Evolutionary conservation across 1,284 basidiomycete species (phyloP), one percentile per base, ranked within the genome.

Genomic region (Trichosporon ovoides): DNA sequence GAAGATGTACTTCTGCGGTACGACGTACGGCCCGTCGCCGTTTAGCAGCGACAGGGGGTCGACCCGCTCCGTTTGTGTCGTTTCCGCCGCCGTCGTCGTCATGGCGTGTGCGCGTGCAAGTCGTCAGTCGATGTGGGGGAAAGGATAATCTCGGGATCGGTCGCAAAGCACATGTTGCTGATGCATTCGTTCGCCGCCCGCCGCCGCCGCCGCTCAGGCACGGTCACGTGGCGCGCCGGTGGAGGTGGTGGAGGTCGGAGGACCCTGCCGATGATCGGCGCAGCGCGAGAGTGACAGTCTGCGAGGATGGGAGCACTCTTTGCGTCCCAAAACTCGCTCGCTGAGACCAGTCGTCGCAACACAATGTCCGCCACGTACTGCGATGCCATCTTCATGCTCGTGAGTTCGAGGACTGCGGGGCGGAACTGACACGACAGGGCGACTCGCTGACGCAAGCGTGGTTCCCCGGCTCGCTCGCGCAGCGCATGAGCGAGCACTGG

Each of bases 1-100:
- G 18, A 98, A 78, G 66, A 98, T 92, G 19, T 81, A 81, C 80
- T 97, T 98, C 28, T 69, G 72, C 0, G 81, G 81, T 10, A 66
- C 57, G 16, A 64, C 56, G 52, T 67, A 75, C 22, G 43, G 43
- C 20, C 38, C 16, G 48, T 50, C 19, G 12, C 14, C 43, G 28
- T 28, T 48, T 14, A 48, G 14, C 61, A 63, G 14, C 64, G 61
- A 28, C 60, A 63, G 13, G 59, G 43, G 43, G 43, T 48, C 43
- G 22, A 28, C 20, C 38, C 55, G 14, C 24, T 31, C 34, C 20
- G n/a, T 18, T 51, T 31, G 24, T 24, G 43, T 48, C 14, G 14
- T 14, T 12, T 20, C 22, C 2, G 19, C 49, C 16, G 49, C 37
- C 18, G 24, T 31, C 3, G 52, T 51, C 12, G 53, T 49, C 55